phyloP scores from a whole-genome alignment of 1,284 basidiomycete species.

The Ustilago tritici region DNA sequence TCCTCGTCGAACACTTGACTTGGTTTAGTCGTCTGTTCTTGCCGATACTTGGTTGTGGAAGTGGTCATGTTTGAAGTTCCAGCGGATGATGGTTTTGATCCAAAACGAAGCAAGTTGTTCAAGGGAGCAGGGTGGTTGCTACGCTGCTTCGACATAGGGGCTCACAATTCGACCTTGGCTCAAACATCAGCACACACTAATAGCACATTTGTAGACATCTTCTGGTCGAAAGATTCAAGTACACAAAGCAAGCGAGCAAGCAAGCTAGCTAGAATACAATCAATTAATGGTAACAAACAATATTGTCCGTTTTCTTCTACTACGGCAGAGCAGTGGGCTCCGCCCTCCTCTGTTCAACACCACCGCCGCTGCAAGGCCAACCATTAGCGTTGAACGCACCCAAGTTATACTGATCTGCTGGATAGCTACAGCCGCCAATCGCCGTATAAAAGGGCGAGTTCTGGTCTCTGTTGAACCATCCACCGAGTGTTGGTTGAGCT shows the following conservation, averaged over 20 bases:
- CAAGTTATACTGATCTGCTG: slow-evolving; percentile 43
- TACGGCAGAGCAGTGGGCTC: slow-evolving; percentile 12
- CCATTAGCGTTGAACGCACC: slow-evolving; percentile 27
- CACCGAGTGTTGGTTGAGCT: slow-evolving; percentile 36
- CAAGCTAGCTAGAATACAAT: not conserved
- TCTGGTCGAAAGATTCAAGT: not conserved
- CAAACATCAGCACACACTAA: no score
- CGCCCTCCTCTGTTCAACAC: slow-evolving; percentile 13
- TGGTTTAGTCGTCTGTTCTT: no score
- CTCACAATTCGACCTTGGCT: no score
- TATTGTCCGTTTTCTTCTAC: slow-evolving; percentile 2
- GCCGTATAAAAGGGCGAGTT: slow-evolving; percentile 35
- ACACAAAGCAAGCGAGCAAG: not conserved
- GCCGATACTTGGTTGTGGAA: no score
- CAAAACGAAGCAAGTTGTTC: no score
- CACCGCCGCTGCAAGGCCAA: slow-evolving; percentile 50
- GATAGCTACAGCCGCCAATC: slow-evolving; percentile 56
- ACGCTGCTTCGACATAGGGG: no score
- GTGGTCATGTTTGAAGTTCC: no score
- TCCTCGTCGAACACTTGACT: no score
- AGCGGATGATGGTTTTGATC: no score
- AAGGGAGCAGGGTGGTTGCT: no score
- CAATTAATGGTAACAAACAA: not conserved
- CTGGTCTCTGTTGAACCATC: slow-evolving; percentile 36
- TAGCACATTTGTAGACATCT: no score